Evolutionary conservation across 306 rosid genomes (phyloP), one percentile per base, ranked within the genome.

Genomic region (Senna siamea): DNA sequence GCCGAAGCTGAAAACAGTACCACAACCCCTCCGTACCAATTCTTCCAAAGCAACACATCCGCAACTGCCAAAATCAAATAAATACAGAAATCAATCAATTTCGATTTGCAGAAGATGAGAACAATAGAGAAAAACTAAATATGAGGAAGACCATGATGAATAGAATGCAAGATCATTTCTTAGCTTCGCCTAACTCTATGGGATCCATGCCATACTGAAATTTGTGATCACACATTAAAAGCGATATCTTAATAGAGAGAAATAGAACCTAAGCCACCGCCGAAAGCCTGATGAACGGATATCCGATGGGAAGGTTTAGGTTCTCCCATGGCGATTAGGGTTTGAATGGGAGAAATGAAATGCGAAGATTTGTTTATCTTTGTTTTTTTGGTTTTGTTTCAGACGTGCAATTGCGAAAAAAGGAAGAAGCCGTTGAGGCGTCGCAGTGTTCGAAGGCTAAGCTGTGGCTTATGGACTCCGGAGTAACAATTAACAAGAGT

Each of bases 31-130:
- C 89, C 97, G 58, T 81, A 76, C 89, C 93, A 85, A 78, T 87
- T 90, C 90, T 85, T 95, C 99, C 99, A 95, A 37, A 95, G 76
- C 76, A 95, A 68, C 80, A 92, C 82, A 83, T 95, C 93, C 58
- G 97, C 96, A 84, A 95, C 99, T 95, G 43, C 23, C 69, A 78
- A 70, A 58, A 65, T 71, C 48, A 19, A 47, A 9, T 6, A 61
- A 37, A 62, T 12, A n/a, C 5, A 32, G n/a, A 8, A 51, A 60
- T 65, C 28, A 74, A 71, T 80, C 57, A 68, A 72, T 51, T 55
- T 0, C 47, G 32, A 57, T 67, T 66, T 37, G 32, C 19, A 5
- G 32, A 15, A 37, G 12, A 9, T 2, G 6, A 22, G 3, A 40
- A 8, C 54, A 26, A 53, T 2, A 53, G 13, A n/a, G 23, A 19